Evolutionary conservation across 2,329 filamentous ascomycete species (phyloP).

Genomic region (Aspergillus transmontanensis): DNA sequence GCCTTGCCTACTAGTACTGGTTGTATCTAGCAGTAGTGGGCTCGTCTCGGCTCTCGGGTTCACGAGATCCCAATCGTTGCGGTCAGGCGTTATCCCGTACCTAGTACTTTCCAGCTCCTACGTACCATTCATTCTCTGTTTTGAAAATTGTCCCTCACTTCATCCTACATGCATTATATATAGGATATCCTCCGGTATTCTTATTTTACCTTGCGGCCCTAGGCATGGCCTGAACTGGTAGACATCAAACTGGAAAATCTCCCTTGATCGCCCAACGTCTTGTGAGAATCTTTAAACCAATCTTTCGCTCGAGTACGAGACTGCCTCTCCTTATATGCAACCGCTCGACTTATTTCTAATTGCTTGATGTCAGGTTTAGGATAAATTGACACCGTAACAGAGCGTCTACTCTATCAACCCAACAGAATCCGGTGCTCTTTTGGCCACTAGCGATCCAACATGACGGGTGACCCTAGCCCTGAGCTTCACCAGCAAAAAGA

Average conservation of each 20-base stretch:
- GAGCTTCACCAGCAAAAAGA: conserved; percentile 37
- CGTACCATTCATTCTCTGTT: not conserved
- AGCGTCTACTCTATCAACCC: not conserved
- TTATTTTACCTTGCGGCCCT: not conserved
- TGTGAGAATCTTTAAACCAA: not conserved
- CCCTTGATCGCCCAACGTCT: not conserved
- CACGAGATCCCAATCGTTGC: not conserved
- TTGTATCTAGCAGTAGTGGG: not conserved
- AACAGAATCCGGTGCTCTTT: not conserved
- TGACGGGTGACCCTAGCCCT: conserved; percentile 34
- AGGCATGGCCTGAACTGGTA: not conserved
- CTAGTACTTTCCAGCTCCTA: not conserved
- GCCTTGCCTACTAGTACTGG: not conserved
- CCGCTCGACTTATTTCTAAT: not conserved
- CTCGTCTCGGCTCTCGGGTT: not conserved
- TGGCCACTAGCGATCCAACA: not conserved
- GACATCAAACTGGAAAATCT: not conserved
- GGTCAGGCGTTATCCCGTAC: not conserved
- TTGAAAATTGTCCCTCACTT: not conserved
- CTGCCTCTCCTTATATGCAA: not conserved
- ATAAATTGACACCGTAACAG: not conserved
- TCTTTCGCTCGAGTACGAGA: not conserved
- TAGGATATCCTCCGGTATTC: too few relatives aligned
- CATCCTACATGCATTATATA: not conserved
- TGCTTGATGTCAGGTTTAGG: not conserved